Evolutionary conservation across 192 early-diverging fungal genomes (phyloP).

Genomic region (Anaeromyces robustus): DNA sequence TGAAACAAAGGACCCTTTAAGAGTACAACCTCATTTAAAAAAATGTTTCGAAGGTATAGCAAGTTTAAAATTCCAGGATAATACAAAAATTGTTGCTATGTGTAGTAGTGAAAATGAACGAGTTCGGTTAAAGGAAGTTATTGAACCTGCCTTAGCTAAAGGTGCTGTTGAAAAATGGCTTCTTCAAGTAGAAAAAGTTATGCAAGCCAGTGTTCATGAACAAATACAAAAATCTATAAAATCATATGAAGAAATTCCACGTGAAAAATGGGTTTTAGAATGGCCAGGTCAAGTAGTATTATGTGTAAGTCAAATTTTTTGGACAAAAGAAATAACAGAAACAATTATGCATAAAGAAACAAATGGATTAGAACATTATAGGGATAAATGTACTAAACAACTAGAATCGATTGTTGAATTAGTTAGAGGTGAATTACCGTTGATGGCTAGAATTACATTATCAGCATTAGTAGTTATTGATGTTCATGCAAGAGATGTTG

Average conservation of each 20-base stretch:
- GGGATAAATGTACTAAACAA: constrained; percentile 21
- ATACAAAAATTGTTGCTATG: constrained; percentile 31
- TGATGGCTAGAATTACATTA: constrained; percentile 42
- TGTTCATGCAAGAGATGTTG: constrained; percentile 47
- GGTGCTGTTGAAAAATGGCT: constrained; percentile 49
- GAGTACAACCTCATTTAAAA: constrained; percentile 48
- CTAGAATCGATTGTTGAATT: constrained; percentile 34
- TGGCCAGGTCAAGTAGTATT: constrained; percentile 51
- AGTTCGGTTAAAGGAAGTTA: constrained; percentile 40
- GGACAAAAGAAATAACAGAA: constrained; percentile 35
- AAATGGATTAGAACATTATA: neutral
- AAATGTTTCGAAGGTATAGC: constrained; percentile 50
- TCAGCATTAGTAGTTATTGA: constrained; percentile 51
- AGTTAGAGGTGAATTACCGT: constrained; percentile 35
- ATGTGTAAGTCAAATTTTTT: constrained; percentile 39
- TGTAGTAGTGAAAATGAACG: constrained; percentile 40
- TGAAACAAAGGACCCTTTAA: constrained; percentile 43
- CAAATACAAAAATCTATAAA: constrained; percentile 26
- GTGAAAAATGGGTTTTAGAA: constrained; percentile 44
- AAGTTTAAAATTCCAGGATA: constrained; percentile 32
- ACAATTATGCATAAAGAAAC: constrained; percentile 14
- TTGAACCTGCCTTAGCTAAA: constrained; percentile 43
- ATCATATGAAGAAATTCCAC: constrained; percentile 25
- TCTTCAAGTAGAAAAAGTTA: constrained; percentile 28
- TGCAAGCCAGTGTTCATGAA: constrained; percentile 35